These are phyloP conservation scores for Tolypocladium sp. DNA, from an alignment of 2,329 filamentous ascomycete species.

Conservation along the genomic window DNA sequence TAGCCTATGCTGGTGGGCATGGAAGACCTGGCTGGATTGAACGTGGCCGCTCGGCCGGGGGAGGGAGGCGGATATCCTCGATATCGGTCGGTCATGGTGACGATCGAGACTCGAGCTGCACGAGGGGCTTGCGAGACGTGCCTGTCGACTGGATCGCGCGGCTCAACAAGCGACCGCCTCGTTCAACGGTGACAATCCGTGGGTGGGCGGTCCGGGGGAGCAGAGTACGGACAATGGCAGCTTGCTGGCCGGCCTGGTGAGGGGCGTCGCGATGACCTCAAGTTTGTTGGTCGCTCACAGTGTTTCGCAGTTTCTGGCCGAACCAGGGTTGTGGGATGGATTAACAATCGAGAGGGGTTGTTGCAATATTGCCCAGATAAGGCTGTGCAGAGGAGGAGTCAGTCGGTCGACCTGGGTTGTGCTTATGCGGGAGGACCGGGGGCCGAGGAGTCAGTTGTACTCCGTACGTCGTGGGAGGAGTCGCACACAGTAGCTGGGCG, in stretches of 20 bases:
- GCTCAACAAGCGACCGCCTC: not conserved
- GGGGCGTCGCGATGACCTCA: not conserved
- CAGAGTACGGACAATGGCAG: not conserved
- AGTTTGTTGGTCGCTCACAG: not conserved
- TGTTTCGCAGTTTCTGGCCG: not conserved
- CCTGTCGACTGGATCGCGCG: not conserved
- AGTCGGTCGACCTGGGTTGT: not conserved
- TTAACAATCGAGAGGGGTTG: not conserved
- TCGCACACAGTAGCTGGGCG: not conserved
- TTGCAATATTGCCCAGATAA: not conserved
- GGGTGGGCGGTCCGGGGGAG: no score
- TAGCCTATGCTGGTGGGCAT: conserved; percentile 43
- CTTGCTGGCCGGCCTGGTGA: not conserved
- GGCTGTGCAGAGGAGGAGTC: not conserved
- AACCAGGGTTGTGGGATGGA: not conserved
- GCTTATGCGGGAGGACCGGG: not conserved
- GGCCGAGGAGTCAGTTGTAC: not conserved
- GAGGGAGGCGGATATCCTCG: conserved; percentile 22
- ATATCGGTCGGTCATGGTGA: conserved; percentile 39
- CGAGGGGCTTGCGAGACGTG: not conserved
- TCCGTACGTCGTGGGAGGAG: not conserved
- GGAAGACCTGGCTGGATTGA: conserved; percentile 43
- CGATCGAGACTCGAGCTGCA: not conserved
- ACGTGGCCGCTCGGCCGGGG: conserved; percentile 33
- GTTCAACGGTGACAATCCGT: not conserved